Percentiles rank a stretch among this genome's conserved stretches.
These are phyloP conservation scores for Evernia prunastri DNA, from an alignment of 495 filamentous ascomycete species.

Conservation along the genomic window DNA sequence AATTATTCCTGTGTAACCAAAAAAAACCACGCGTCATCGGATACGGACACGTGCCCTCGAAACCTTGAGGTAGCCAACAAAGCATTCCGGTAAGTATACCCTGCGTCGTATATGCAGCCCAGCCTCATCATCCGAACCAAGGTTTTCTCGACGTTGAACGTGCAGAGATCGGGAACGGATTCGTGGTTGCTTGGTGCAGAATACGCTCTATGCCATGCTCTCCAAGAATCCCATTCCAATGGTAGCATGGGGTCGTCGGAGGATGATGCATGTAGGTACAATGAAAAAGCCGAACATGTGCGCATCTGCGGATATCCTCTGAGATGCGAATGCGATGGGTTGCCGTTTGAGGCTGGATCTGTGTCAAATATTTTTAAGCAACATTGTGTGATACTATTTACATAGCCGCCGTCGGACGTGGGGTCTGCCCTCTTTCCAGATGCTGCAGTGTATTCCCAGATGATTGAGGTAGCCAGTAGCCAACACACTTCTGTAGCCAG, in stretches of 20 bases:
- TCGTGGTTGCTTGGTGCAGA: background rate
- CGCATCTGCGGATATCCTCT: conserved; percentile 18
- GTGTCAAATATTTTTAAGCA: too few relatives aligned
- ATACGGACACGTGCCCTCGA: background rate
- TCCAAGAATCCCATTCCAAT: too few relatives aligned
- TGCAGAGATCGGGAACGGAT: conserved; percentile 1
- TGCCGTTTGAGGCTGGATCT: conserved; percentile 4
- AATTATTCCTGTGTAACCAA: background rate
- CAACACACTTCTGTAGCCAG: conserved; percentile 8
- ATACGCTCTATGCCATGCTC: background rate
- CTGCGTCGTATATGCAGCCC: conserved; percentile 7
- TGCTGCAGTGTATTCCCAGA: background rate
- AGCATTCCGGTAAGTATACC: background rate
- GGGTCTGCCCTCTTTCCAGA: background rate
- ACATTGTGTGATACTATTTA: too few relatives aligned
- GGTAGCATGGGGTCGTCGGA: background rate
- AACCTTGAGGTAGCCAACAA: conserved; percentile 1
- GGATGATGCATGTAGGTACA: background rate
- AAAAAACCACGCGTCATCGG: background rate
- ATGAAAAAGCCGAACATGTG: conserved; percentile 6
- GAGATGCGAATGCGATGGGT: conserved; percentile 11
- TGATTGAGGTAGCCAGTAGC: background rate
- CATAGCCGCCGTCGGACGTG: conserved; percentile 5
- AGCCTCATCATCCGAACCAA: conserved; percentile 8
- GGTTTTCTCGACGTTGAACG: conserved; percentile 5